These are phyloP conservation scores for Lipomyces chichibuensis DNA, from an alignment of 805 yeast genomes.

Conservation along the genomic window DNA sequence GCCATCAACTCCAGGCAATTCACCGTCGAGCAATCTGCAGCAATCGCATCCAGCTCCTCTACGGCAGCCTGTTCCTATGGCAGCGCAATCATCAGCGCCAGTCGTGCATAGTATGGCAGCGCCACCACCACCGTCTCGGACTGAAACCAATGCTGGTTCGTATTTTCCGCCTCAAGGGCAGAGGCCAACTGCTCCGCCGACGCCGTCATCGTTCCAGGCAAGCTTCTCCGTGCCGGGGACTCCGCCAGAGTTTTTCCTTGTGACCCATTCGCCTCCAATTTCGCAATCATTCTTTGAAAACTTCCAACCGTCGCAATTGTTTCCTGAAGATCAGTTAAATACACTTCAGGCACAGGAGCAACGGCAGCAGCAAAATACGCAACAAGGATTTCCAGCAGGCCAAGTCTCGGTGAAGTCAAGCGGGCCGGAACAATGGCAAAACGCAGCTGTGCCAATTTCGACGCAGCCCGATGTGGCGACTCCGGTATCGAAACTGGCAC, in stretches of 20 bases:
- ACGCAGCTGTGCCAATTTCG: not conserved
- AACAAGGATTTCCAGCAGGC: not conserved
- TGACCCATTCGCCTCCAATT: slow-evolving; percentile 41
- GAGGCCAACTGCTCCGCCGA: slow-evolving; percentile 20
- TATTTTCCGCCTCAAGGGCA: slow-evolving; percentile 3
- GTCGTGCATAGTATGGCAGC: not conserved
- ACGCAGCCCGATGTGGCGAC: not conserved
- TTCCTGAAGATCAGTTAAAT: slow-evolving; percentile 47
- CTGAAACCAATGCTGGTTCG: not conserved
- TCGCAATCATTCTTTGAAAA: slow-evolving; percentile 50
- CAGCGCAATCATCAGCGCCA: not conserved
- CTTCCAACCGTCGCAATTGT: slow-evolving; percentile 61
- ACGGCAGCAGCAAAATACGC: not conserved
- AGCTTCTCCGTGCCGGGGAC: slow-evolving; percentile 33
- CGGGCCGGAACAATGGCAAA: not conserved
- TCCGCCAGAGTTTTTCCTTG: slow-evolving; percentile 43
- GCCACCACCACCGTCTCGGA: slow-evolving; percentile 4
- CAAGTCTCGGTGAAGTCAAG: not conserved
- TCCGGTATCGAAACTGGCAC: not conserved
- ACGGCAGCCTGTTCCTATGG: slow-evolving; percentile 4
- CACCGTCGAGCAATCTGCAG: not conserved
- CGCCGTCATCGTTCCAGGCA: slow-evolving; percentile 22
- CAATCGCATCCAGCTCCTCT: not conserved
- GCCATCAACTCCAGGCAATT: slow-evolving; percentile 3
- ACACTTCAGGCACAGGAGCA: not conserved